Evolutionary conservation across 352 stramenopile species (phyloP).

Genomic region (Aphanomyces euteiches): DNA sequence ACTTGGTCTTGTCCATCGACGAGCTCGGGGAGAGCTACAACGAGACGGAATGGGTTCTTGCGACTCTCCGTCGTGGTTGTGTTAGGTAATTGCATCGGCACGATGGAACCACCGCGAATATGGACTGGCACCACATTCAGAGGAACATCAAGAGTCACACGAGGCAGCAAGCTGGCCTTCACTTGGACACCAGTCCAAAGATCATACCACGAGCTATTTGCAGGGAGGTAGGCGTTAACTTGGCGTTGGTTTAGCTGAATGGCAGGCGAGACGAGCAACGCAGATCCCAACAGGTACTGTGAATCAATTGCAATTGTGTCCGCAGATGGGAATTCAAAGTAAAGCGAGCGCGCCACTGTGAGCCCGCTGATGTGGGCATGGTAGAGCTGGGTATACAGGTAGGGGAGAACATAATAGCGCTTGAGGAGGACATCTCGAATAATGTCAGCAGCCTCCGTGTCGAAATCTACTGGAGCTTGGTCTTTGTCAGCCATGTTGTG

Average conservation of each 20-base stretch:
- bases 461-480: slow-evolving; percentile 67
- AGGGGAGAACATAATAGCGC: slow-evolving; percentile 74
- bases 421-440: slow-evolving; percentile 53
- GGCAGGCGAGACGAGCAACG: slow-evolving; percentile 77
- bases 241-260: slow-evolving; percentile 60
- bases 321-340: slow-evolving; percentile 57
- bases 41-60: slow-evolving; percentile 43
- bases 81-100: slow-evolving; percentile 55
- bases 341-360: slow-evolving; percentile 51
- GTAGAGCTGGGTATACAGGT: slow-evolving; percentile 82
- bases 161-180: background rate
- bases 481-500: slow-evolving; percentile 41
- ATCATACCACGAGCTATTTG: slow-evolving; percentile 63
- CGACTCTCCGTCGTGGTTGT: slow-evolving; percentile 58
- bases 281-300: slow-evolving; percentile 68
- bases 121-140: slow-evolving; percentile 20
- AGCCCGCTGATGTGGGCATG: slow-evolving; percentile 44
- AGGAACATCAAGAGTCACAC: background rate
- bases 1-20: background rate
- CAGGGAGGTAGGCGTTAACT: slow-evolving; percentile 56
- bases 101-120: slow-evolving; percentile 52
- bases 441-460: slow-evolving; percentile 58
- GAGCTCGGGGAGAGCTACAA: background rate
- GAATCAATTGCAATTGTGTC: slow-evolving; percentile 42
- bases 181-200: slow-evolving; percentile 45